These are phyloP conservation scores for Anastatica hierochuntica DNA, from an alignment of 345 rosid genomes.

Conservation along the genomic window DNA sequence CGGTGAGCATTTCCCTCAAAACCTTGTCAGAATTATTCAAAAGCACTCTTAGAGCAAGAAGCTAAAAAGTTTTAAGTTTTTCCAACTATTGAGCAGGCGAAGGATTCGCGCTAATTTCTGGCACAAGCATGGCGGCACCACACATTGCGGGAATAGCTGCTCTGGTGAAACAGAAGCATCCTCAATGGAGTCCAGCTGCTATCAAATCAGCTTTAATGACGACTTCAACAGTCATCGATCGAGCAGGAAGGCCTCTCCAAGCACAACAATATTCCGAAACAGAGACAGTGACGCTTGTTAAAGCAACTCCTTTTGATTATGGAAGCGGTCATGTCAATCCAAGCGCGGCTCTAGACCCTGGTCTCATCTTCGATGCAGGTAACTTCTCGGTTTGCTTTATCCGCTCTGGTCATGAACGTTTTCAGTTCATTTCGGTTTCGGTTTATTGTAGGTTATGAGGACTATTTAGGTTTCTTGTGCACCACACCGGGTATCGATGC, in stretches of 20 bases:
- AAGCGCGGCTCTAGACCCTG: conserved; percentile 94
- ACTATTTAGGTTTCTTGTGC: conserved; percentile 90
- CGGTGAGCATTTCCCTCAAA: conserved; percentile 38
- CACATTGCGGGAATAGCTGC: conserved; percentile 99
- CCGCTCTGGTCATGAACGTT: not conserved
- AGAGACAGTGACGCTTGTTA: conserved; percentile 61
- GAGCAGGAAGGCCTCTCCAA: conserved; percentile 90
- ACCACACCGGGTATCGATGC: conserved; percentile 77
- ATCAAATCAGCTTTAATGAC: conserved; percentile 96
- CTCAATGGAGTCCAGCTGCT: conserved; percentile 96
- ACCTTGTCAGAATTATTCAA: not conserved
- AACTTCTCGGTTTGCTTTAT: not conserved
- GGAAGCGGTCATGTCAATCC: conserved; percentile 98
- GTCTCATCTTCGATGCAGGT: conserved; percentile 95
- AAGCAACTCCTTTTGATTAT: conserved; percentile 90
- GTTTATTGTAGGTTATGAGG: conserved; percentile 52
- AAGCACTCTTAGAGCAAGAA: too few species aligned
- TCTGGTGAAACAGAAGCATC: conserved; percentile 91
- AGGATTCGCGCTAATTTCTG: conserved; percentile 90
- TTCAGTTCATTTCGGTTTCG: not conserved
- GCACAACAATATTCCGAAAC: conserved; percentile 86
- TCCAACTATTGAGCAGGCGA: conserved; percentile 57
- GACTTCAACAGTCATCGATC: conserved; percentile 64
- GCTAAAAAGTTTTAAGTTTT: not conserved
- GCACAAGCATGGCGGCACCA: conserved; percentile 99